phyloP scores from a whole-genome alignment of 192 early-diverging fungal genomes.

The Chytriomyces hyalinus region DNA sequence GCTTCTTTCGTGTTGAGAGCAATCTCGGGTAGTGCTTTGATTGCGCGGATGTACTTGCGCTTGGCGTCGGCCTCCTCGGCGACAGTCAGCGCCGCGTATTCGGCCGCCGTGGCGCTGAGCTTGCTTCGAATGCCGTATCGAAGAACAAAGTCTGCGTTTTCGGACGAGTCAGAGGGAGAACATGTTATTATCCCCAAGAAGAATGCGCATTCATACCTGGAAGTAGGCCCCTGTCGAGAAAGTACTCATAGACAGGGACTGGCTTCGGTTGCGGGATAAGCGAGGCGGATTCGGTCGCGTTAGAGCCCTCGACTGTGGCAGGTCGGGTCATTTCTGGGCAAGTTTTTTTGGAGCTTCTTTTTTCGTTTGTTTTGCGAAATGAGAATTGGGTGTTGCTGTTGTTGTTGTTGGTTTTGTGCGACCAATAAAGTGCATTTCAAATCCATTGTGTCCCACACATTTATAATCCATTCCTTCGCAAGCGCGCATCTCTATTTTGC shows the following conservation, averaged over 20 bases:
- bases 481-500: no score
- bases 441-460: no score
- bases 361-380: no score
- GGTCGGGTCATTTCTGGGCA: no score
- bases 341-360: no score
- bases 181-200: no score
- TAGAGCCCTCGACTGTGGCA: no score
- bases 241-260: conserved; percentile 43
- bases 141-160: conserved; percentile 49
- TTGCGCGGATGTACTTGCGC: conserved; percentile 42
- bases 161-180: no score
- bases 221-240: conserved; percentile 48
- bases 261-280: background rate
- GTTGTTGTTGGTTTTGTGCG: no score
- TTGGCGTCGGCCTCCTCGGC: conserved; percentile 37
- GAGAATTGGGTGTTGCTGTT: no score
- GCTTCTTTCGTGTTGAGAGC: conserved; percentile 68
- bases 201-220: background rate
- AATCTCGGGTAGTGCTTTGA: conserved; percentile 48
- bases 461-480: no score
- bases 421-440: no score
- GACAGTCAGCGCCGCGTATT: conserved; percentile 11
- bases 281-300: background rate
- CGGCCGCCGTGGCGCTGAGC: conserved; percentile 41
- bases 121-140: conserved; percentile 52